These are phyloP conservation scores for Mycena filopes DNA, from an alignment of 768 basidiomycete species.

Conservation along the genomic window DNA sequence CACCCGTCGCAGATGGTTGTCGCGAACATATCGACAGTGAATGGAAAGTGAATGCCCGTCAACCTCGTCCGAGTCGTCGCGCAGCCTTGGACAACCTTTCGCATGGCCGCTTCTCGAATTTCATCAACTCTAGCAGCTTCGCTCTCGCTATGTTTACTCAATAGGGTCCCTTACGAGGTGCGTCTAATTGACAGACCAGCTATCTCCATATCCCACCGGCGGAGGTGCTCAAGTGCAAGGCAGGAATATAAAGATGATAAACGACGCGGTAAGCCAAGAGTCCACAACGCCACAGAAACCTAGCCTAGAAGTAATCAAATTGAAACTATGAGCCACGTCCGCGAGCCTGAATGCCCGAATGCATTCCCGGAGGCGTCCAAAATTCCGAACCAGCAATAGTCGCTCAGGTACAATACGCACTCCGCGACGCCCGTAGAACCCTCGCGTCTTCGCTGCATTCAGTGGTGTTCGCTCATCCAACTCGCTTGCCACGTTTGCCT, in stretches of 20 bases:
- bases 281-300: no score
- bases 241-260: slow-evolving; percentile 6
- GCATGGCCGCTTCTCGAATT: not conserved
- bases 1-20: no score
- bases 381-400: not conserved
- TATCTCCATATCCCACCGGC: slow-evolving; percentile 13
- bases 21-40: no score
- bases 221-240: not conserved
- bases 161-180: not conserved
- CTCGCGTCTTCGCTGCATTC: slow-evolving; percentile 2
- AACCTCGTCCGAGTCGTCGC: no score
- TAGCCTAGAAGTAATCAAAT: not conserved
- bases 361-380: not conserved
- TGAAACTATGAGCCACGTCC: not conserved
- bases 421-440: not conserved
- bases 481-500: slow-evolving; percentile 8
- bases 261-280: not conserved
- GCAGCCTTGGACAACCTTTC: not conserved
- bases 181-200: slow-evolving; percentile 7
- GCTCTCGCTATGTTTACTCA: not conserved
- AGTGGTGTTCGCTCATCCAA: not conserved
- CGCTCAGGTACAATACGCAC: not conserved
- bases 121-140: not conserved
- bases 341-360: not conserved
- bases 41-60: no score